Percentiles rank a stretch among this genome's conserved stretches.
These are phyloP conservation scores for Elasticomyces elasticus DNA, from an alignment of 495 filamentous ascomycete genomes.

Conservation along the genomic window DNA sequence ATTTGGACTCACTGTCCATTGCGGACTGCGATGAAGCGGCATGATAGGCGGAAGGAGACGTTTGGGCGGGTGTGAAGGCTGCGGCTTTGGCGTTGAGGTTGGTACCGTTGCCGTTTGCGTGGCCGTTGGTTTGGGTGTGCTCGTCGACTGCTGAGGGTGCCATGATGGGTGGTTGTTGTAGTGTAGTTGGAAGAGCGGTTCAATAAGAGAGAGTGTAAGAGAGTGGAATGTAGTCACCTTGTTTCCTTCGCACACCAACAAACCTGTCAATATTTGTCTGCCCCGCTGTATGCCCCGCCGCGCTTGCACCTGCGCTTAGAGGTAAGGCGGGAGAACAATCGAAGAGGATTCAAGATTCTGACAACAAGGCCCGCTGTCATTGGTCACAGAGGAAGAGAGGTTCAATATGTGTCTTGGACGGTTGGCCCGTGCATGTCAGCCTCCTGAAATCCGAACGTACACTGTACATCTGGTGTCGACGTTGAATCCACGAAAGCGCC, in stretches of 20 bases:
- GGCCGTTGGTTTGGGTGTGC: slow-evolving; percentile 11
- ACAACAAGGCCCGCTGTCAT: too few species aligned
- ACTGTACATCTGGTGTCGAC: too few species aligned
- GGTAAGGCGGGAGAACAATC: too few species aligned
- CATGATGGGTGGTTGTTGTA: slow-evolving; percentile 31
- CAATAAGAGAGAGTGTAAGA: background rate
- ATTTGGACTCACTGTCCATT: slow-evolving; percentile 68
- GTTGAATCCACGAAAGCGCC: too few species aligned
- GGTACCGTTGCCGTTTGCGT: slow-evolving; percentile 28
- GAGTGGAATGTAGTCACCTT: background rate
- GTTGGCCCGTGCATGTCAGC: too few species aligned
- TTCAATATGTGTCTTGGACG: too few species aligned
- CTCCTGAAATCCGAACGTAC: too few species aligned
- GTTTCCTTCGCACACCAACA: background rate
- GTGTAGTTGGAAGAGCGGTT: too few species aligned
- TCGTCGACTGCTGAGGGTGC: slow-evolving; percentile 43
- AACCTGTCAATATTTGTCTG: background rate
- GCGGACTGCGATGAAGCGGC: slow-evolving; percentile 67
- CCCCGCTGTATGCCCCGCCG: too few species aligned
- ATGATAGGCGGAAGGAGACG: slow-evolving; percentile 50
- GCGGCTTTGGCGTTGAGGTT: slow-evolving; percentile 39
- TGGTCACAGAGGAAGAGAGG: too few species aligned
- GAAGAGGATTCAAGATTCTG: too few species aligned
- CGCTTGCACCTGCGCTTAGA: background rate
- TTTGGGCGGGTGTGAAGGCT: slow-evolving; percentile 42